A percentile compares a stretch with the other conserved stretches of the same genome.
Evolutionary conservation across 345 rosid species (phyloP).

Genomic region (Populus davidiana): DNA sequence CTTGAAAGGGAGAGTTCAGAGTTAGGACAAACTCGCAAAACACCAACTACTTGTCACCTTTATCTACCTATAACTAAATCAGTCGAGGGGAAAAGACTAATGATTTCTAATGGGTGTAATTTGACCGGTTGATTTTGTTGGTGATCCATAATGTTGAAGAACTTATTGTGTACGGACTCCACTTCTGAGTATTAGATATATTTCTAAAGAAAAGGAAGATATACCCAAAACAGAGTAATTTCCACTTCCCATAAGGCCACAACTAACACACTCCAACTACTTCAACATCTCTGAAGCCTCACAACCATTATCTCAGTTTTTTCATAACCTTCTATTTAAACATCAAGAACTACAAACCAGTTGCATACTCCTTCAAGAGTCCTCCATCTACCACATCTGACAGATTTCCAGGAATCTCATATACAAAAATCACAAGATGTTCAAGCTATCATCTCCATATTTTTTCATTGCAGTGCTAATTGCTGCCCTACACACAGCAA

Average conservation of each 20-base stretch:
- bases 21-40: background rate
- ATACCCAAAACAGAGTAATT: slow-evolving; percentile 21
- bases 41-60: background rate
- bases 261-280: slow-evolving; percentile 42
- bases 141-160: background rate
- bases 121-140: background rate
- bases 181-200: background rate
- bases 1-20: background rate
- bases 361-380: slow-evolving; percentile 28
- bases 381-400: background rate
- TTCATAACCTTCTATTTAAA: slow-evolving; percentile 38
- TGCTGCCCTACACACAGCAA: slow-evolving; percentile 14
- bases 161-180: background rate
- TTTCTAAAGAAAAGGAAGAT: background rate
- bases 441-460: slow-evolving; percentile 33
- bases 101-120: background rate
- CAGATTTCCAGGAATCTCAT: background rate
- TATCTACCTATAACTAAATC: background rate
- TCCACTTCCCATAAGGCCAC: background rate
- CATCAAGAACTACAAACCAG: slow-evolving; percentile 10
- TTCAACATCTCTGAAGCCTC: slow-evolving; percentile 23
- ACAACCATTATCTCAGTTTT: slow-evolving; percentile 36
- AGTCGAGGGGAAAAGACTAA: background rate
- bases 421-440: slow-evolving; percentile 33
- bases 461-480: slow-evolving; percentile 29